A percentile compares a stretch with the other conserved stretches of the same genome.
These are phyloP conservation scores for Pholiota adiposa DNA, from an alignment of 1,284 basidiomycete genomes.

Conservation along the genomic window DNA sequence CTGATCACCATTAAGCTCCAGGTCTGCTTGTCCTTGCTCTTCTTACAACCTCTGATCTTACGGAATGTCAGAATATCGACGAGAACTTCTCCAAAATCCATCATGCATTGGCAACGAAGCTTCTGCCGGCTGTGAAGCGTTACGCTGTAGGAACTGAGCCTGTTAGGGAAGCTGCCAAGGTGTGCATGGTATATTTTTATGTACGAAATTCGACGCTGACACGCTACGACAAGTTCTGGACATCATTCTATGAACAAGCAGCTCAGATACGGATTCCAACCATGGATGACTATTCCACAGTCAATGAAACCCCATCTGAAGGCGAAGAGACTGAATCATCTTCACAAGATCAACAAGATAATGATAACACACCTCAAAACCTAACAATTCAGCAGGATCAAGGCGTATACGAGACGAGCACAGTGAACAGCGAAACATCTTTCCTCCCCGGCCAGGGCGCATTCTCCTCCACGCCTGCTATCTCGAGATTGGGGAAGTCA, in stretches of 20 bases:
- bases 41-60: constrained; percentile 7
- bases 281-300: constrained; percentile 63
- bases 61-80: constrained; percentile 80
- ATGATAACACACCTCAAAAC: constrained; percentile 19
- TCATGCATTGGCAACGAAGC: constrained; percentile 78
- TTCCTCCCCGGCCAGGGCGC: constrained; percentile 71
- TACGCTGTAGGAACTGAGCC: constrained; percentile 88
- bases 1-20: constrained; percentile 89
- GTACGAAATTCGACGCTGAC: not conserved
- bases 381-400: constrained; percentile 19
- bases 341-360: constrained; percentile 24
- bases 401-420: constrained; percentile 41
- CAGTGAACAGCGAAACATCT: constrained; percentile 64
- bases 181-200: constrained; percentile 33
- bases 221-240: constrained; percentile 80
- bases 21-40: constrained; percentile 42
- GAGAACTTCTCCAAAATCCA: constrained; percentile 93
- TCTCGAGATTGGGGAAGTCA: constrained; percentile 40
- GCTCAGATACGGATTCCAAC: constrained; percentile 84
- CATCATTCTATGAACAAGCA: constrained; percentile 92
- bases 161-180: constrained; percentile 87
- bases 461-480: constrained; percentile 78
- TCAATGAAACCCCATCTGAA: constrained; percentile 52
- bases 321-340: constrained; percentile 34
- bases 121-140: constrained; percentile 87